A percentile compares a stretch with the other conserved stretches of the same genome.
Evolutionary conservation across 805 yeast species (phyloP).

Genomic region (Ogataea neopini): DNA sequence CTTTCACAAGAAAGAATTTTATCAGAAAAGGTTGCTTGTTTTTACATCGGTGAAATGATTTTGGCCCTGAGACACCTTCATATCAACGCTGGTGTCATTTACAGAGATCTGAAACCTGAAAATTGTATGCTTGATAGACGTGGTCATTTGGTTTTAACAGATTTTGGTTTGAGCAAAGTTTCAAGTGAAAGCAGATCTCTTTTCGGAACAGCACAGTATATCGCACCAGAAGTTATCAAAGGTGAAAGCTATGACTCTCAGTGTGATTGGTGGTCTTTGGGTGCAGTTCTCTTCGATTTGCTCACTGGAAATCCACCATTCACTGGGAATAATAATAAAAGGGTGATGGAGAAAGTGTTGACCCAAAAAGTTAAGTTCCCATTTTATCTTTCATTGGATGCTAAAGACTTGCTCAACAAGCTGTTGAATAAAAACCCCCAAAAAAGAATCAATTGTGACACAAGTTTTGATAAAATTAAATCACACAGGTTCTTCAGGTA

Average conservation of each 20-base stretch:
- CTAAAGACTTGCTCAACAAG: constrained; percentile 70
- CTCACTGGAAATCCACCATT: constrained; percentile 87
- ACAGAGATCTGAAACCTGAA: constrained; percentile 88
- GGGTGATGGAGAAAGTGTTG: constrained; percentile 73
- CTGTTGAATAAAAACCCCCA: constrained; percentile 68
- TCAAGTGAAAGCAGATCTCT: constrained; percentile 51
- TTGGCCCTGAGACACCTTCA: constrained; percentile 78
- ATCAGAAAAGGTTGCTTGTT: constrained; percentile 68
- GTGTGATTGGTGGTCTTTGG: constrained; percentile 93
- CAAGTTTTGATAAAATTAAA: constrained; percentile 51
- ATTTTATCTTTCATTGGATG: constrained; percentile 73
- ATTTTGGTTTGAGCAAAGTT: constrained; percentile 74
- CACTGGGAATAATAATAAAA: constrained; percentile 77
- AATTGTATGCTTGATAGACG: constrained; percentile 73
- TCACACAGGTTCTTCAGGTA: constrained; percentile 76
- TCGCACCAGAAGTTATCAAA: constrained; percentile 86
- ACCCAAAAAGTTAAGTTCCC: constrained; percentile 69
- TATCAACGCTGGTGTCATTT: constrained; percentile 70
- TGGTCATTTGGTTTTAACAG: constrained; percentile 85
- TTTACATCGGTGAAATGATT: constrained; percentile 78
- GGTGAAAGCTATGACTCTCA: constrained; percentile 76
- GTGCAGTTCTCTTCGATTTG: constrained; percentile 78
- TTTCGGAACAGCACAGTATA: constrained; percentile 79
- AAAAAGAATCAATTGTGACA: constrained; percentile 61
- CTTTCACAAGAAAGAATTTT: constrained; percentile 48